Percentiles rank a stretch among this genome's conserved stretches.
Evolutionary conservation across 768 basidiomycete species (phyloP).

Genomic region (Lactarius akahatsu): DNA sequence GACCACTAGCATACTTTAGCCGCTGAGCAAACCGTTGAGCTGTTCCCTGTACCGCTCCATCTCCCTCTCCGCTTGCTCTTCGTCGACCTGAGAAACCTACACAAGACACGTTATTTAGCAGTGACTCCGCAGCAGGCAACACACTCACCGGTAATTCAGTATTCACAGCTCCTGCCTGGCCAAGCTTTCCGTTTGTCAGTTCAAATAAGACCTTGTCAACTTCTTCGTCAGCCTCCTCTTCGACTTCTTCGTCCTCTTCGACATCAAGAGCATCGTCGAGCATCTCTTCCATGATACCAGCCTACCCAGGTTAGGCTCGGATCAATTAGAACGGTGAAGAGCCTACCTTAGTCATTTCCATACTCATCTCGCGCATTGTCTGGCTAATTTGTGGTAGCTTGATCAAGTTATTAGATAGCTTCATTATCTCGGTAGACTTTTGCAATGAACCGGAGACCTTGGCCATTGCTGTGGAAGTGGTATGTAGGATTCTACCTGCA

Average conservation of each 20-base stretch:
- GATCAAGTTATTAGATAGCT: constrained; percentile 87
- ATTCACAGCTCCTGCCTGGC: constrained; percentile 72
- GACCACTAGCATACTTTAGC: constrained; percentile 35
- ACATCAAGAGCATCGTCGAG: constrained; percentile 88
- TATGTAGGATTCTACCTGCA: neutral
- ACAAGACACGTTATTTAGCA: neutral
- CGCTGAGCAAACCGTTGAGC: constrained; percentile 80
- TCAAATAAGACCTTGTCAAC: constrained; percentile 96
- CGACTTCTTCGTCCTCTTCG: constrained; percentile 92
- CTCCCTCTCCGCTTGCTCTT: constrained; percentile 81
- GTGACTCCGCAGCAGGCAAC: neutral
- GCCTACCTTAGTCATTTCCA: constrained; percentile 97
- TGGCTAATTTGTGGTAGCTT: constrained; percentile 91
- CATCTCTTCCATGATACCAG: constrained; percentile 98
- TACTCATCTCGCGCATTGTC: constrained; percentile 95
- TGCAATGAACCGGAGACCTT: constrained; percentile 98
- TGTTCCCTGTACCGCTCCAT: constrained; percentile 91
- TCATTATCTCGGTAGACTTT: constrained; percentile 99
- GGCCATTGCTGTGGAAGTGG: constrained; percentile 65
- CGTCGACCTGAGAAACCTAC: constrained; percentile 64
- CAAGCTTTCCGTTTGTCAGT: constrained; percentile 94
- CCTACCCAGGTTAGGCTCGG: constrained; percentile 47
- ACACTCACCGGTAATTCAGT: constrained; percentile 72
- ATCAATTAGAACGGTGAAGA: constrained; percentile 16
- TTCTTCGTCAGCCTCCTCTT: constrained; percentile 96